A percentile compares a stretch with the other conserved stretches of the same genome.
Conservation (phyloP, 1,284 basidiomycete species). For the Leccinum fuscescens region DNA sequence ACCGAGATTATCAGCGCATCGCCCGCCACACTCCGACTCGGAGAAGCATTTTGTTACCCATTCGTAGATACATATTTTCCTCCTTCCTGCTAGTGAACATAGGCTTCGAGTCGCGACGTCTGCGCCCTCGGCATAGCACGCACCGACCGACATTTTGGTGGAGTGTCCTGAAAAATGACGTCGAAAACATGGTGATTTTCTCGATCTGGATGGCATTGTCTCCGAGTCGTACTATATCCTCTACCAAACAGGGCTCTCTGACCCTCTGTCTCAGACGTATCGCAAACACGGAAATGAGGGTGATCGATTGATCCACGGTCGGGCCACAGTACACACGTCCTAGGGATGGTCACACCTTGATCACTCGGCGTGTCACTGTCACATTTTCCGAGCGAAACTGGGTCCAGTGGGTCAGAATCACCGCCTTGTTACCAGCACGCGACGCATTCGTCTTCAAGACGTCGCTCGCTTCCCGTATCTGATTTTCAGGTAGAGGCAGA, state of each 20-base stretch:
- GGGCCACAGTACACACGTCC: background rate
- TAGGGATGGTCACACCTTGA: slow-evolving; percentile 12
- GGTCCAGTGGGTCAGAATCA: background rate
- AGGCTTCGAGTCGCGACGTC: too few relatives aligned
- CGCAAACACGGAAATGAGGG: background rate
- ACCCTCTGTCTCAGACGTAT: background rate
- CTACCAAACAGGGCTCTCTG: background rate
- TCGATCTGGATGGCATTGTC: too few relatives aligned
- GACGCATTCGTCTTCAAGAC: slow-evolving; percentile 7
- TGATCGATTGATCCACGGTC: background rate
- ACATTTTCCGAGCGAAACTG: background rate
- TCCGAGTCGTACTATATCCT: background rate
- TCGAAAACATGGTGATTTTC: too few relatives aligned
- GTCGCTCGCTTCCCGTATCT: background rate
- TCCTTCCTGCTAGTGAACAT: too few relatives aligned
- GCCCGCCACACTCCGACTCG: too few relatives aligned
- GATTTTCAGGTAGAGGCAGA: background rate
- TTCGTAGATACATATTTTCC: too few relatives aligned
- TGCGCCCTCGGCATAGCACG: too few relatives aligned
- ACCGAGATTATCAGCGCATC: too few relatives aligned
- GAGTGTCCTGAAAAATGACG: too few relatives aligned
- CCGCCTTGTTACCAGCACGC: slow-evolving; percentile 4
- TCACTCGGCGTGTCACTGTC: background rate
- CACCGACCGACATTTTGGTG: too few relatives aligned
- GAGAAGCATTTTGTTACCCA: too few relatives aligned